Conservation (phyloP, 495 filamentous ascomycete species). For the Cladorrhinum samala region DNA sequence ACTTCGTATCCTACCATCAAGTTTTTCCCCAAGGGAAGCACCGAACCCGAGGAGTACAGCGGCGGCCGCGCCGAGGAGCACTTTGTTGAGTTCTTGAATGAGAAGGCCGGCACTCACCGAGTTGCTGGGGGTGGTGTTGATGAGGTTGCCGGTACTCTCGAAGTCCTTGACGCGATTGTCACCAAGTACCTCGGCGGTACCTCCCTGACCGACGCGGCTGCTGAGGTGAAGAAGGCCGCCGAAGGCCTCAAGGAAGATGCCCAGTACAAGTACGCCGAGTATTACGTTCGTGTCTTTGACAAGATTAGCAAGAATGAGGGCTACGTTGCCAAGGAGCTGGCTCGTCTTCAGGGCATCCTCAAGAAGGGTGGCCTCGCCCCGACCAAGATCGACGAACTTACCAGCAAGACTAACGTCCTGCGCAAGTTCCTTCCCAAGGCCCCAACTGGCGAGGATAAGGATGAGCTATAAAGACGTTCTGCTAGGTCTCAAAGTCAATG, state of each 20-base stretch:
- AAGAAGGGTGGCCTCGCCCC: slow-evolving; percentile 80
- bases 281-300: slow-evolving; percentile 85
- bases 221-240: slow-evolving; percentile 65
- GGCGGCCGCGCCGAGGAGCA: slow-evolving; percentile 73
- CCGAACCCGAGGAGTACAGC: slow-evolving; percentile 62
- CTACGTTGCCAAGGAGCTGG: slow-evolving; percentile 81
- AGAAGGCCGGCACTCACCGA: slow-evolving; percentile 84
- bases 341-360: slow-evolving; percentile 70
- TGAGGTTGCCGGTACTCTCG: slow-evolving; percentile 73
- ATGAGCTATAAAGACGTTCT: slow-evolving; percentile 49
- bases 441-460: slow-evolving; percentile 56
- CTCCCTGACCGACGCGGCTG: slow-evolving; percentile 49
- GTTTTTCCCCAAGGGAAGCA: slow-evolving; percentile 90
- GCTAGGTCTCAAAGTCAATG: too few relatives aligned
- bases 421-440: slow-evolving; percentile 59
- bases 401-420: slow-evolving; percentile 81
- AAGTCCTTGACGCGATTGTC: slow-evolving; percentile 66
- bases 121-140: slow-evolving; percentile 75
- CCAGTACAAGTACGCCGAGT: slow-evolving; percentile 71
- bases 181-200: slow-evolving; percentile 56
- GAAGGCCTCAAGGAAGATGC: slow-evolving; percentile 54
- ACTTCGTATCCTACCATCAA: slow-evolving; percentile 93
- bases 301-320: slow-evolving; percentile 71
- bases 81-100: slow-evolving; percentile 77
- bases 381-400: slow-evolving; percentile 84